Conservation (phyloP, 306 rosid genomes). For the Quercus robur region DNA sequence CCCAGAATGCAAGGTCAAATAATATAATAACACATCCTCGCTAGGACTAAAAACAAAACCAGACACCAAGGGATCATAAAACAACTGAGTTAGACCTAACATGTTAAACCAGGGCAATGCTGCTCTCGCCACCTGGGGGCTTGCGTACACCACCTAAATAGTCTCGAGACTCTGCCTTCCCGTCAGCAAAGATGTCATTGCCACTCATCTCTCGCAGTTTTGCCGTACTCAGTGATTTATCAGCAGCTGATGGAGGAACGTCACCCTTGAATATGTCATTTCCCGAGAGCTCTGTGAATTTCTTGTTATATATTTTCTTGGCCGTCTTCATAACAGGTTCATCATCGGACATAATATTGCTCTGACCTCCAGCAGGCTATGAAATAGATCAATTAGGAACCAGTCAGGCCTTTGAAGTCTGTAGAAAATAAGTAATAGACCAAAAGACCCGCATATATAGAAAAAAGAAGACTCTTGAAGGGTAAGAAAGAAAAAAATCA, state of each 20-base stretch:
- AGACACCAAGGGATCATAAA: conserved; percentile 34
- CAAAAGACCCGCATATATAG: conserved; percentile 1
- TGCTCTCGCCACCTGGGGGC: conserved; percentile 99
- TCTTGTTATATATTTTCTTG: conserved; percentile 79
- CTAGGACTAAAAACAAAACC: conserved; percentile 50
- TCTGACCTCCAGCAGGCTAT: conserved; percentile 52
- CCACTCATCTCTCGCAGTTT: conserved; percentile 94
- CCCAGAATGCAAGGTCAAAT: conserved; percentile 77
- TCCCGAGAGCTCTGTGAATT: conserved; percentile 76
- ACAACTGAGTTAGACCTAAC: conserved; percentile 64
- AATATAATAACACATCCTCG: conserved; percentile 62
- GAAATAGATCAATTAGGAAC: conserved; percentile 9
- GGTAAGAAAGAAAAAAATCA: neutral
- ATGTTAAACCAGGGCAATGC: conserved; percentile 88
- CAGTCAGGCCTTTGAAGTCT: neutral
- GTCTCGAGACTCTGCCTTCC: conserved; percentile 89
- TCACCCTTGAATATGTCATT: conserved; percentile 87
- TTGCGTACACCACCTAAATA: conserved; percentile 93
- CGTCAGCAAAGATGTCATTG: conserved; percentile 93
- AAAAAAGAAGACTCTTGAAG: neutral
- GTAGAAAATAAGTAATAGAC: neutral
- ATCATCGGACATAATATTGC: conserved; percentile 25
- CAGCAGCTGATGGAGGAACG: conserved; percentile 61
- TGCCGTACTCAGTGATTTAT: conserved; percentile 73
- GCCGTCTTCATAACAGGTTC: conserved; percentile 69